Percentiles rank a stretch among this genome's conserved stretches.
Conservation (phyloP, 805 yeast species). For the Kregervanrija fluxuum region DNA sequence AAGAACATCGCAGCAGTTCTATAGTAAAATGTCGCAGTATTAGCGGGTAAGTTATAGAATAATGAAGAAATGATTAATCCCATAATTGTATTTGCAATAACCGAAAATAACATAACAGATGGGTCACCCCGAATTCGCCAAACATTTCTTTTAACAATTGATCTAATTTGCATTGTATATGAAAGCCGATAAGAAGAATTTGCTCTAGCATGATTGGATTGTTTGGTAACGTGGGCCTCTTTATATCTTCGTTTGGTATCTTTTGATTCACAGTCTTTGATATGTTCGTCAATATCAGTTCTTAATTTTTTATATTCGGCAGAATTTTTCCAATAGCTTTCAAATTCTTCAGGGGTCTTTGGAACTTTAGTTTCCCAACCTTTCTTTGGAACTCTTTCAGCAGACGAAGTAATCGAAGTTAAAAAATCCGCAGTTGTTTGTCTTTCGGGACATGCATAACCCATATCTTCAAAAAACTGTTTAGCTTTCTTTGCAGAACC, state of each 20-base stretch:
- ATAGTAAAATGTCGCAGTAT: constrained; percentile 42
- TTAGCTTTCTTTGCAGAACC: constrained; percentile 33
- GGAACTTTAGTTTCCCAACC: constrained; percentile 35
- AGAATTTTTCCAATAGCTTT: constrained; percentile 32
- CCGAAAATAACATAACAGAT: constrained; percentile 35
- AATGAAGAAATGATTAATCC: constrained; percentile 51
- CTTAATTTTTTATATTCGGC: constrained; percentile 27
- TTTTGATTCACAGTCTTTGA: constrained; percentile 5
- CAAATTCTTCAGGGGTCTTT: constrained; percentile 33
- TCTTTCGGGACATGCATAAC: constrained; percentile 39
- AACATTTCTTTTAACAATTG: constrained; percentile 38
- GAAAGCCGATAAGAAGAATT: constrained; percentile 49
- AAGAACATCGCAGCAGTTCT: constrained; percentile 64
- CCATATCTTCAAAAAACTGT: constrained; percentile 34
- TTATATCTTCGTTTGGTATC: constrained; percentile 7
- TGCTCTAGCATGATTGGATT: constrained; percentile 39
- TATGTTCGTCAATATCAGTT: constrained; percentile 28
- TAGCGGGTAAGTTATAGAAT: constrained; percentile 40
- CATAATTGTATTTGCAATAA: constrained; percentile 42
- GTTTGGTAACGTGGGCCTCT: constrained; percentile 33
- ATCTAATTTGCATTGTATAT: constrained; percentile 43
- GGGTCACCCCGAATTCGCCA: constrained; percentile 46
- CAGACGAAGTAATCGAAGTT: constrained; percentile 30
- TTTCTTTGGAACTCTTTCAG: constrained; percentile 24
- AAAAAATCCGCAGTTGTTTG: constrained; percentile 41